phyloP scores from a whole-genome alignment of 2,329 filamentous ascomycete species.

The Beauveria brongniartii region DNA sequence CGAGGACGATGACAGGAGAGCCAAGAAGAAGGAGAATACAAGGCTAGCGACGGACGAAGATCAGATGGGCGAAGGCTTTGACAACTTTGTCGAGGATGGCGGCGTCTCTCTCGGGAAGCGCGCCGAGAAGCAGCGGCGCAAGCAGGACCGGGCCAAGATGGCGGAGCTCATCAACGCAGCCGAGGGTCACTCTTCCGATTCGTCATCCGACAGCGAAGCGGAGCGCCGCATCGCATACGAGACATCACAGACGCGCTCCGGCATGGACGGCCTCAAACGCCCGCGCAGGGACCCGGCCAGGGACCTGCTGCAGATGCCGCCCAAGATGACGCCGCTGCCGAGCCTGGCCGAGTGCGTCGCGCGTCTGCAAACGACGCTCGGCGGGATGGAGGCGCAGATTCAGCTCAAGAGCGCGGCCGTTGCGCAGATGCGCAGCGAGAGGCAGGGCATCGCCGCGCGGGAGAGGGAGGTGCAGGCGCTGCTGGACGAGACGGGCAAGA shows the following conservation, averaged over 20 bases:
- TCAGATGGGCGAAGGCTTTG: constrained; percentile 87
- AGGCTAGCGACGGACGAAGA: constrained; percentile 80
- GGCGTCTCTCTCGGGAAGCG: constrained; percentile 69
- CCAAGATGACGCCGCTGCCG: constrained; percentile 71
- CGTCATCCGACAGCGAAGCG: constrained; percentile 60
- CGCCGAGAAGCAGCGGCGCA: constrained; percentile 64
- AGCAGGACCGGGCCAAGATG: constrained; percentile 66
- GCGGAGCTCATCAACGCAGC: constrained; percentile 74
- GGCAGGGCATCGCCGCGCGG: constrained; percentile 55
- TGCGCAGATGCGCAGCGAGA: constrained; percentile 60
- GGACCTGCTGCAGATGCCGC: constrained; percentile 48
- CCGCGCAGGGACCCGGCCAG: constrained; percentile 28
- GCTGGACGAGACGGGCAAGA: constrained; percentile 71
- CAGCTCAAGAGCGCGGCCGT: constrained; percentile 53
- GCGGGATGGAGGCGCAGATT: constrained; percentile 55
- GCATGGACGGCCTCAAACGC: constrained; percentile 65
- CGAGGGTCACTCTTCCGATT: constrained; percentile 56
- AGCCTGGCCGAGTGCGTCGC: constrained; percentile 60
- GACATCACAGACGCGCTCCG: constrained; percentile 73
- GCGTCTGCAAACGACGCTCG: constrained; percentile 52
- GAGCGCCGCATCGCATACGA: constrained; percentile 78
- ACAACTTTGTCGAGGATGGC: constrained; percentile 83
- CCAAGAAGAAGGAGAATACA: constrained; percentile 59
- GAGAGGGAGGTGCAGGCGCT: constrained; percentile 75
- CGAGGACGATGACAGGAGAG: constrained; percentile 38